A percentile compares a stretch with the other conserved stretches of the same genome.
These are phyloP conservation scores for Cetradonia linearis DNA, from an alignment of 495 filamentous ascomycete genomes.

Conservation along the genomic window DNA sequence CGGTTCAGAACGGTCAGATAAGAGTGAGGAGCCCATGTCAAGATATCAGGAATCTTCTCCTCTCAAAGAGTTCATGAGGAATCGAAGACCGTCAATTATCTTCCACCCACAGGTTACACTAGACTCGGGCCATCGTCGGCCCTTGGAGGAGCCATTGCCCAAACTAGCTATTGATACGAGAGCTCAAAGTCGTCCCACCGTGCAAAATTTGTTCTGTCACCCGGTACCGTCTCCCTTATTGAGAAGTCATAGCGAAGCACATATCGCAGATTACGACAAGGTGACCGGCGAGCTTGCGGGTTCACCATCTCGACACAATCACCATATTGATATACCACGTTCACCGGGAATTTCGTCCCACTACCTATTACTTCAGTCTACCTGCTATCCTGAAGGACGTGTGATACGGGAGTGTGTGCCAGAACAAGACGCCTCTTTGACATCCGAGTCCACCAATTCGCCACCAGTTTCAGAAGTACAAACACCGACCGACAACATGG, in stretches of 20 bases:
- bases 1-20: slow-evolving; percentile 17
- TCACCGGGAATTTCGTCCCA: slow-evolving; percentile 29
- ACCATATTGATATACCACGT: slow-evolving; percentile 25
- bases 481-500: slow-evolving; percentile 42
- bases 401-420: slow-evolving; percentile 28
- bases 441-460: slow-evolving; percentile 48
- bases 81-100: slow-evolving; percentile 35
- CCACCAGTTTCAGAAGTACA: slow-evolving; percentile 41
- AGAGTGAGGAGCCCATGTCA: slow-evolving; percentile 11
- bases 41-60: slow-evolving; percentile 31
- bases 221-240: slow-evolving; percentile 8
- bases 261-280: slow-evolving; percentile 15
- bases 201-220: slow-evolving; percentile 12
- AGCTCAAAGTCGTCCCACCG: slow-evolving; percentile 3
- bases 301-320: not conserved
- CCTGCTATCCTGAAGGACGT: slow-evolving; percentile 31
- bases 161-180: slow-evolving; percentile 22
- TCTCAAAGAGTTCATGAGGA: slow-evolving; percentile 36
- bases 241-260: slow-evolving; percentile 21
- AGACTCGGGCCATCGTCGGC: slow-evolving; percentile 32
- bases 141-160: slow-evolving; percentile 35
- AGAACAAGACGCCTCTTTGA: slow-evolving; percentile 48
- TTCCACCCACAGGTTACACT: slow-evolving; percentile 36
- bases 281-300: slow-evolving; percentile 13
- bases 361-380: slow-evolving; percentile 31